Evolutionary conservation across 495 filamentous ascomycete genomes (phyloP), one percentile per base, ranked within the genome.

Genomic region (Podospora fimiseda): DNA sequence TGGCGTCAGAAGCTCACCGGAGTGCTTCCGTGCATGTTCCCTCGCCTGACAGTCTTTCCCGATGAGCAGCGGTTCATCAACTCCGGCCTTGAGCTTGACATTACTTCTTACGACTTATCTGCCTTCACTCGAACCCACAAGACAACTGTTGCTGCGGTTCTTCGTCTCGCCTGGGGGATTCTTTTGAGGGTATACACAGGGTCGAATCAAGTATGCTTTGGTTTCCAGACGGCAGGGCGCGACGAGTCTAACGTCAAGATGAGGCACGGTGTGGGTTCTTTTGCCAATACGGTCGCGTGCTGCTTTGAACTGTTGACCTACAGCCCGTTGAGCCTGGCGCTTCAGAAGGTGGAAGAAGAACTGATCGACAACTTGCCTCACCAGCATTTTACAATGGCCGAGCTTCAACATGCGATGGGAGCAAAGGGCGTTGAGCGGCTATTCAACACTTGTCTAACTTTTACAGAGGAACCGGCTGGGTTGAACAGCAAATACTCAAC

Each of bases 131-230:
- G 60, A 2, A 60, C 60, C 3, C 60, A 70, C 36, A 60, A 62
- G 13, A 64, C 69, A 0, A 60, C 63, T 0, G 52, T 62, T 16
- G 70, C 64, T 3, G 59, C 66, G 1, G 48, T 77, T 22, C 60
- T 77, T n/a, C 66, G 66, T n/a, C 66, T 74, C n/a, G 74, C 74
- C 1, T 77, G 74, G 74, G 66, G 61, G 3, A 60, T 77, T 20
- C 48, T 75, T 7, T 55, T 77, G 8, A 65, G 73, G n/a, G 70
- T 65, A 43, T 77, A 70, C 43, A 66, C 68, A 0, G 70, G 73
- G 4, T 62, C 55, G 7, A 62, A 69, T 42, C 59, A 61, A 6
- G 65, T 75, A 11, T 73, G 66, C 53, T 77, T 74, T 44, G 74
- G 74, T 1, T 74, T 64, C 53, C 70, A 69, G 41, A 65, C 70